Evolutionary conservation across 148 eudicot genomes (phyloP).

Genomic region (Rhododendron kiyosumense): DNA sequence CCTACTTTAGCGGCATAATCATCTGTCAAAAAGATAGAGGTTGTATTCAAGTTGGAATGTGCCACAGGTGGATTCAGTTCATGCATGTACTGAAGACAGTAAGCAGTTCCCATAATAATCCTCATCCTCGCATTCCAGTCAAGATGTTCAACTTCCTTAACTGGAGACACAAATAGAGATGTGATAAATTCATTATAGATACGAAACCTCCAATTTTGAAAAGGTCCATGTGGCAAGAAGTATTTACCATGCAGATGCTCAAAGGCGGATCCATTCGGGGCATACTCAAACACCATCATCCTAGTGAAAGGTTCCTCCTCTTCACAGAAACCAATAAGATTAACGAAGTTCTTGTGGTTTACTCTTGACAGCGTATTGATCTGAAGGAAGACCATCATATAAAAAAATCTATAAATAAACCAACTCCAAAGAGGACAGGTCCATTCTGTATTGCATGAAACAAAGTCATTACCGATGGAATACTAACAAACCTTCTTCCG

Average conservation of each 20-base stretch:
- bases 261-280: conserved; percentile 74
- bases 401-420: background rate
- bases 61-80: conserved; percentile 66
- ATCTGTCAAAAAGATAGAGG: conserved; percentile 58
- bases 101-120: conserved; percentile 80
- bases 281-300: conserved; percentile 98
- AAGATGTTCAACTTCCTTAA: conserved; percentile 42
- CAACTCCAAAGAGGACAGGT: background rate
- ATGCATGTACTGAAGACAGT: conserved; percentile 92
- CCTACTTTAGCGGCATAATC: conserved; percentile 97
- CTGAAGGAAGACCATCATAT: conserved; percentile 23
- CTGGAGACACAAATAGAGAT: conserved; percentile 31
- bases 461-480: background rate
- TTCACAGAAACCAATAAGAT: conserved; percentile 94
- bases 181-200: background rate
- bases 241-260: conserved; percentile 85
- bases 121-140: conserved; percentile 91
- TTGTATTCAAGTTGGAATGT: conserved; percentile 47
- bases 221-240: background rate
- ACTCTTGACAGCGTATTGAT: conserved; percentile 83
- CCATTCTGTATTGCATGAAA: background rate
- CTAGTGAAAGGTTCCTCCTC: conserved; percentile 86
- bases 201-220: background rate
- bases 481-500: conserved; percentile 61
- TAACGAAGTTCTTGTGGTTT: conserved; percentile 93